Evolutionary conservation across 805 yeast species (phyloP).

Genomic region (Nakazawaea wyomingensis): DNA sequence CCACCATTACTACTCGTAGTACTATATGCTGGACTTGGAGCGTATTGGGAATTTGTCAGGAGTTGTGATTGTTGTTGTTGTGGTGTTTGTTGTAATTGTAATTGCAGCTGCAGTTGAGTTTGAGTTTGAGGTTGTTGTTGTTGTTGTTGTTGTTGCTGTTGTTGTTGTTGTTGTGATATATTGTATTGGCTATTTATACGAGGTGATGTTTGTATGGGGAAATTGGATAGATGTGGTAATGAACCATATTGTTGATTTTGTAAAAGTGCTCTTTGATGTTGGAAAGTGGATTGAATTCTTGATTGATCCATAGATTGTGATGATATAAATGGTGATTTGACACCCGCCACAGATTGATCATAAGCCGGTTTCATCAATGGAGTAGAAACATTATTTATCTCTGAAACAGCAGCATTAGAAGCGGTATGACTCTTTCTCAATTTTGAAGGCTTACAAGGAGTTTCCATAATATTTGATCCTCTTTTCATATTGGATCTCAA

Average conservation of each 20-base stretch:
- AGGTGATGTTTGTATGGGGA: slow-evolving; percentile 1
- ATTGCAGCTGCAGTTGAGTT: slow-evolving; percentile 7
- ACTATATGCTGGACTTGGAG: slow-evolving; percentile 16
- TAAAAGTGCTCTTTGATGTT: slow-evolving; percentile 11
- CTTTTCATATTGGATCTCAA: neutral
- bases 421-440: neutral
- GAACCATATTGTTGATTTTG: slow-evolving; percentile 9
- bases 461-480: neutral
- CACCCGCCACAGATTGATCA: neutral
- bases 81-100: slow-evolving; percentile 2
- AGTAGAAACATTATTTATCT: neutral
- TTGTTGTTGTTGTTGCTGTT: slow-evolving; percentile 11
- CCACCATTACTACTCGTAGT: slow-evolving; percentile 17
- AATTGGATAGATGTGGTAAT: slow-evolving; percentile 3
- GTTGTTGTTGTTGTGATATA: slow-evolving; percentile 10
- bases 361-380: neutral
- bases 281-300: slow-evolving; percentile 10
- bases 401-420: too few relatives aligned
- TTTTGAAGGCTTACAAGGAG: slow-evolving; percentile 4
- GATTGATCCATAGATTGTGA: slow-evolving; percentile 7
- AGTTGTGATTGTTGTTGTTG: slow-evolving; percentile 12
- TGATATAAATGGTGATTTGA: neutral
- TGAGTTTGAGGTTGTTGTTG: slow-evolving; percentile 1
- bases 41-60: slow-evolving; percentile 8
- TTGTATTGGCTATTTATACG: neutral